A percentile compares a stretch with the other conserved stretches of the same genome.
Evolutionary conservation across 495 filamentous ascomycete genomes (phyloP).

Genomic region (Penicillium alfredii): DNA sequence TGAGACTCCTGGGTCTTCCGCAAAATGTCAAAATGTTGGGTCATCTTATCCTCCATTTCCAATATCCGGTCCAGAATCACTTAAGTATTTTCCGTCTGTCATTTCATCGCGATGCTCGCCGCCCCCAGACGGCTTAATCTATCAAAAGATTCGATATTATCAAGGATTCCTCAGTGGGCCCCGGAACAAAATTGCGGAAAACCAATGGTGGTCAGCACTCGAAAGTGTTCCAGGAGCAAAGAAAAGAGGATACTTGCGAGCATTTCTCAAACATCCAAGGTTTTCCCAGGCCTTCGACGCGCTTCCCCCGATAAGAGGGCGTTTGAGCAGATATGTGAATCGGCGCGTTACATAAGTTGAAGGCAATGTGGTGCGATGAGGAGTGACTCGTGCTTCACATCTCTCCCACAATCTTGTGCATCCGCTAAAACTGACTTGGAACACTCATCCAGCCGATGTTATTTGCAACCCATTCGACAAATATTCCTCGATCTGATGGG

Average conservation of each 20-base stretch:
- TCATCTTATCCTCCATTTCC: too few relatives aligned
- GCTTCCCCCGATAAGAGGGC: slow-evolving; percentile 4
- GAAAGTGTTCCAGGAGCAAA: slow-evolving; percentile 1
- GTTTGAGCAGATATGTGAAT: slow-evolving; percentile 11
- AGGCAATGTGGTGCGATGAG: slow-evolving; percentile 11
- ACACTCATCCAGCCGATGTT: slow-evolving; percentile 4
- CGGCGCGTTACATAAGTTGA: slow-evolving; percentile 10
- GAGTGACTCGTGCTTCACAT: too few relatives aligned
- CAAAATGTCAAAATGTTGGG: too few relatives aligned
- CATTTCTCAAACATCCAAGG: slow-evolving; percentile 2
- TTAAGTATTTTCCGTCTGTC: too few relatives aligned
- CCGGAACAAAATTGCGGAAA: neutral
- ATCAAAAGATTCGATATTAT: slow-evolving; percentile 12
- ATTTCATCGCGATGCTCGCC: slow-evolving; percentile 3
- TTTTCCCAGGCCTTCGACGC: slow-evolving; percentile 3
- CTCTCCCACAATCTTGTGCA: neutral
- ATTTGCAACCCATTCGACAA: slow-evolving; percentile 3
- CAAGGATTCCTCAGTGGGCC: slow-evolving; percentile 5
- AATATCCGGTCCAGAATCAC: too few relatives aligned
- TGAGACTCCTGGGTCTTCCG: too few relatives aligned
- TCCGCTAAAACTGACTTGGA: neutral
- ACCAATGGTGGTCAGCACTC: slow-evolving; percentile 7
- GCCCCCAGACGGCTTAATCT: slow-evolving; percentile 11
- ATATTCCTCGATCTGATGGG: slow-evolving; percentile 5
- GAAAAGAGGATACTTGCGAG: slow-evolving; percentile 4